phyloP scores from a whole-genome alignment of 2,329 filamentous ascomycete species.

The Simplicillium aogashimaense region DNA sequence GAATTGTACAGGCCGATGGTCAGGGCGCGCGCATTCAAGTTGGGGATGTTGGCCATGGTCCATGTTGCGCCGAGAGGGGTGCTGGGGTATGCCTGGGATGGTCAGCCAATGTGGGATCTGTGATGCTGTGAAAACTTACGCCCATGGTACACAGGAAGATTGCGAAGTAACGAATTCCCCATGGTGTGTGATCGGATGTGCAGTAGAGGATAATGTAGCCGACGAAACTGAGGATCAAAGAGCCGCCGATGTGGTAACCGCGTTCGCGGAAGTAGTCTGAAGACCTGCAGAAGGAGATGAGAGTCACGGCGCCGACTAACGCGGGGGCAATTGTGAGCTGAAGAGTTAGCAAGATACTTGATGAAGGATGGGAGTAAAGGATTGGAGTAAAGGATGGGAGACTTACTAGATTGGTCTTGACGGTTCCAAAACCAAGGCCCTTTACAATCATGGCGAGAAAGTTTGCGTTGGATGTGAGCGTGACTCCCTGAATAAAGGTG shows the following conservation, averaged over 20 bases:
- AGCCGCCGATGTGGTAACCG: constrained; percentile 1
- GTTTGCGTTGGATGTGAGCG: constrained; percentile 5
- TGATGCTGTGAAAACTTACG: no score
- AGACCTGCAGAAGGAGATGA: constrained; percentile 2
- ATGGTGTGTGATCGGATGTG: constrained; percentile 2
- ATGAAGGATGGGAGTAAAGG: no score
- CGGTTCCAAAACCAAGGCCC: constrained; percentile 2
- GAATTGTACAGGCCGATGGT: constrained; percentile 2
- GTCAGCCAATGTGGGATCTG: no score
- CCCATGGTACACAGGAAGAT: constrained; percentile 7
- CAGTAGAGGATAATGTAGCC: constrained; percentile 5
- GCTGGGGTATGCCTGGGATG: constrained; percentile 4
- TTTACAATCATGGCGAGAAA: constrained; percentile 6
- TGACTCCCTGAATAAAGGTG: neutral
- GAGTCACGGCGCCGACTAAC: constrained; percentile 1
- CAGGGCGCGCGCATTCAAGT: constrained; percentile 5
- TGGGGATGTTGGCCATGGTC: constrained; percentile 4
- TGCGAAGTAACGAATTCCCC: constrained; percentile 4
- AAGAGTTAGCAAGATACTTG: no score
- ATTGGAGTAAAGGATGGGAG: no score
- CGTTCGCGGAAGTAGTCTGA: neutral
- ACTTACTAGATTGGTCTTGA: constrained; percentile 7
- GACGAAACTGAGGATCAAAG: constrained; percentile 3
- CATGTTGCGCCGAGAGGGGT: constrained; percentile 4
- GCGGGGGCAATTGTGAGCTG: constrained; percentile 2